These are phyloP conservation scores for Tricholoma terreum DNA, from an alignment of 768 basidiomycete species.

Conservation along the genomic window DNA sequence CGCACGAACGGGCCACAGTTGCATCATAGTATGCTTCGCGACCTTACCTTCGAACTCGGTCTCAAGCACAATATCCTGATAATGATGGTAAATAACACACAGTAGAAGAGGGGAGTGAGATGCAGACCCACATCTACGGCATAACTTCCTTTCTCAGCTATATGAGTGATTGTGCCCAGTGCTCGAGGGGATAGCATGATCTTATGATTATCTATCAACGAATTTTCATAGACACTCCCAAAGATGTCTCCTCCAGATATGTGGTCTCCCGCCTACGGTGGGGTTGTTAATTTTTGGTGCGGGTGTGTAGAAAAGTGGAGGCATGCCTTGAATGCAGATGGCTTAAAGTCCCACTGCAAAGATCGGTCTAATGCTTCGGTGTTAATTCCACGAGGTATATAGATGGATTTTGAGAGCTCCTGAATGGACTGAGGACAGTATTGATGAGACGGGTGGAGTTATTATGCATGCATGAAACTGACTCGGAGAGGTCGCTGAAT, in stretches of 20 bases:
- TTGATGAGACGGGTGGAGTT: constrained; percentile 3
- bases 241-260: constrained; percentile 97
- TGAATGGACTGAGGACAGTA: constrained; percentile 66
- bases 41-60: constrained; percentile 97
- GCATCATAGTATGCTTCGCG: constrained; percentile 94
- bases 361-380: constrained; percentile 89
- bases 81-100: background rate
- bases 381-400: constrained; percentile 98
- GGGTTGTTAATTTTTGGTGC: constrained; percentile 8
- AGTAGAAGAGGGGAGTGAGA: background rate
- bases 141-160: constrained; percentile 94
- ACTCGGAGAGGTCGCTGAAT: constrained; percentile 91
- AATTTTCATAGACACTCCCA: constrained; percentile 95
- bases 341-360: constrained; percentile 94
- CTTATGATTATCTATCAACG: constrained; percentile 94
- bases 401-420: constrained; percentile 97
- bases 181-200: constrained; percentile 94
- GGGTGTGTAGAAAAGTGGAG: background rate
- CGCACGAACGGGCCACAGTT: constrained; percentile 98
- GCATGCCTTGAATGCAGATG: constrained; percentile 68
- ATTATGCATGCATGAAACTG: constrained; percentile 26
- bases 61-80: constrained; percentile 89
- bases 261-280: constrained; percentile 84
- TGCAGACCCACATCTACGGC: constrained; percentile 68
- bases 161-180: constrained; percentile 89